Conservation (phyloP, 2,329 filamentous ascomycete genomes). For the Colletotrichum horii region DNA sequence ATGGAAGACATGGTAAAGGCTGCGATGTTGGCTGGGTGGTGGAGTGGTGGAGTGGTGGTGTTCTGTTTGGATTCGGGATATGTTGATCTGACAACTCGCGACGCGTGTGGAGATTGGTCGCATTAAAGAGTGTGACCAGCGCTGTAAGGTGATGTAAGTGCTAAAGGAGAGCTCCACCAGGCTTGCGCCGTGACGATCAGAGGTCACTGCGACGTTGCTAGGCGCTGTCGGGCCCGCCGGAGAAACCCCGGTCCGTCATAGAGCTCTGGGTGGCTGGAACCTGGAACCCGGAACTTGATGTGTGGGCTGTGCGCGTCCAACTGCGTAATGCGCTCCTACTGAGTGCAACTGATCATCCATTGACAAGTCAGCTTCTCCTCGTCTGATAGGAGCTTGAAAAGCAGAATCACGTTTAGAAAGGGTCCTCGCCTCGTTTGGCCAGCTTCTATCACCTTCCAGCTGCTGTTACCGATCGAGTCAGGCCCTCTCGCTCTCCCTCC, state of each 20-base stretch:
- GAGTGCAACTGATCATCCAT: slow-evolving; percentile 1
- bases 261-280: slow-evolving; percentile 14
- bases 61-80: not conserved
- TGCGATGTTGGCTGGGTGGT: not conserved
- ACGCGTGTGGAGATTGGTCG: not conserved
- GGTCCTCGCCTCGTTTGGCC: not conserved
- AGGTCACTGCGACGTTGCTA: not conserved
- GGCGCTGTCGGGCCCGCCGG: not conserved
- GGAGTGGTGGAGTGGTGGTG: not conserved
- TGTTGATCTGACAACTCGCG: not conserved
- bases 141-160: not conserved
- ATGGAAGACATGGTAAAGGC: slow-evolving; percentile 66
- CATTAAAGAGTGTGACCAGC: not conserved
- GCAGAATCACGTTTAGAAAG: not conserved
- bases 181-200: not conserved
- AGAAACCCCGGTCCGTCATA: slow-evolving; percentile 13
- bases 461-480: not conserved
- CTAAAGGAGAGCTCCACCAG: not conserved
- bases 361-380: not conserved
- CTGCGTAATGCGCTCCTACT: slow-evolving; percentile 17
- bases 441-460: not conserved
- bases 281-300: slow-evolving; percentile 20
- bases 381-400: slow-evolving; percentile 3
- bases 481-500: not conserved
- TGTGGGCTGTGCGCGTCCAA: slow-evolving; percentile 10